These are phyloP conservation scores for Rutstroemia sp. DNA, from an alignment of 2,329 filamentous ascomycete species.

Conservation along the genomic window DNA sequence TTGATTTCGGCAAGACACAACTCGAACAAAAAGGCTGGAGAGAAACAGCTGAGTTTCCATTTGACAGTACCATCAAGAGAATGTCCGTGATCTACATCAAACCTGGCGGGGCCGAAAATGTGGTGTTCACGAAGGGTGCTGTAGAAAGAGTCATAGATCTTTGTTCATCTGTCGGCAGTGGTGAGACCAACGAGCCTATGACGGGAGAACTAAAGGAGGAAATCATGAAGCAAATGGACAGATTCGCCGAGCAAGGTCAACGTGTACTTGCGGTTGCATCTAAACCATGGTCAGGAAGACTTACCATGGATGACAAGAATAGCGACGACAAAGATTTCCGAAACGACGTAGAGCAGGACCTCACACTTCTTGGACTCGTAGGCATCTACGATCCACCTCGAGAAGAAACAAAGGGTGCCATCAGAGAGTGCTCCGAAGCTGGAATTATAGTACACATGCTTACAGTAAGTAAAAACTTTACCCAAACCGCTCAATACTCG, in stretches of 20 bases:
- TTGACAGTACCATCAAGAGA: conserved; percentile 68
- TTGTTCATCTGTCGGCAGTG: conserved; percentile 44
- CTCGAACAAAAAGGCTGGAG: conserved; percentile 43
- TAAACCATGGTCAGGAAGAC: conserved; percentile 25
- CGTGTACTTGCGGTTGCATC: conserved; percentile 62
- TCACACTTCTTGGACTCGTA: conserved; percentile 55
- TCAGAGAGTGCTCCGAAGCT: conserved; percentile 57
- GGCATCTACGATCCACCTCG: conserved; percentile 53
- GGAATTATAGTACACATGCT: conserved; percentile 75
- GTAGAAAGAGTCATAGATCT: conserved; percentile 61
- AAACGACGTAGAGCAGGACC: conserved; percentile 42
- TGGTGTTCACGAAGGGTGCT: conserved; percentile 58
- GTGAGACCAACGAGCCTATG: conserved; percentile 38
- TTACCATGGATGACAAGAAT: conserved; percentile 12
- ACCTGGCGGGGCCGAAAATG: conserved; percentile 30
- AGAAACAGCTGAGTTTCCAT: conserved; percentile 61
- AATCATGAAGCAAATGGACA: conserved; percentile 62
- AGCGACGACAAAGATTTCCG: conserved; percentile 17
- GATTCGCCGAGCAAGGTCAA: conserved; percentile 56
- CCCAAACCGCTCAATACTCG: not conserved
- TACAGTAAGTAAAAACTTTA: not conserved
- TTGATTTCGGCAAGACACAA: conserved; percentile 47
- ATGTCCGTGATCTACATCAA: conserved; percentile 64
- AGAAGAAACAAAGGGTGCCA: conserved; percentile 50
- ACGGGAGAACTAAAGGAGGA: conserved; percentile 46